A percentile compares a stretch with the other conserved stretches of the same genome.
These are phyloP conservation scores for Closterium sp. DNA, from an alignment of 139 green algal genomes.

Conservation along the genomic window DNA sequence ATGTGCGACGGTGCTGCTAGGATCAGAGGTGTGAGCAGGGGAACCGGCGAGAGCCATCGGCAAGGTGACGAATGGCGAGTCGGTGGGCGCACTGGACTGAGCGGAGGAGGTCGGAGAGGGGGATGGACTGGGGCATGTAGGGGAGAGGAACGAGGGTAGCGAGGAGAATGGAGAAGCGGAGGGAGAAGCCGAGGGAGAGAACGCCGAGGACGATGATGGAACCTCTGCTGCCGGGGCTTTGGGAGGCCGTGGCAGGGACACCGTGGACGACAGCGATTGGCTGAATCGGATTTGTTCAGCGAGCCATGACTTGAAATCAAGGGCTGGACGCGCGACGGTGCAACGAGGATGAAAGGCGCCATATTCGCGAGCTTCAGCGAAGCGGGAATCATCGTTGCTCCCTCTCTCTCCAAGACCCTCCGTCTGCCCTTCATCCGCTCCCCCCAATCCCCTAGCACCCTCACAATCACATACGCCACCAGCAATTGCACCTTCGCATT, in stretches of 20 bases:
- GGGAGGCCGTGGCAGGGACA: not conserved
- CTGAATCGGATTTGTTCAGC: conserved; percentile 35
- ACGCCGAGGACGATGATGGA: not conserved
- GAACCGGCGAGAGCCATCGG: not conserved
- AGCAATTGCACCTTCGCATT: not conserved
- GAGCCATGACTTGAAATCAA: conserved; percentile 29
- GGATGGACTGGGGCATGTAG: not conserved
- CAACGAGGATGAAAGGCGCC: not conserved
- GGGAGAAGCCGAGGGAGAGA: not conserved
- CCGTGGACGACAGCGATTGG: not conserved
- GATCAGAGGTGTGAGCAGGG: not conserved
- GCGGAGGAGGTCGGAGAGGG: not conserved
- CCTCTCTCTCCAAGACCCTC: not conserved
- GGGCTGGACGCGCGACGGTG: not conserved
- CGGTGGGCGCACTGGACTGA: not conserved
- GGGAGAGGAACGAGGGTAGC: not conserved
- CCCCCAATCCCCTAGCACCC: not conserved
- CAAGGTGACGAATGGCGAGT: not conserved
- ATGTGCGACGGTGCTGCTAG: not conserved
- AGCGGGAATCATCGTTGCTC: not conserved
- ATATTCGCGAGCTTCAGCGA: not conserved
- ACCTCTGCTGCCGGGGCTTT: not conserved
- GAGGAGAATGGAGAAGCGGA: not conserved
- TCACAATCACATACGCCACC: not conserved
- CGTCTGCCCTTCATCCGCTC: not conserved